Evolutionary conservation across 495 filamentous ascomycete species (phyloP).

Genomic region (Thermothielavioides terrestris): DNA sequence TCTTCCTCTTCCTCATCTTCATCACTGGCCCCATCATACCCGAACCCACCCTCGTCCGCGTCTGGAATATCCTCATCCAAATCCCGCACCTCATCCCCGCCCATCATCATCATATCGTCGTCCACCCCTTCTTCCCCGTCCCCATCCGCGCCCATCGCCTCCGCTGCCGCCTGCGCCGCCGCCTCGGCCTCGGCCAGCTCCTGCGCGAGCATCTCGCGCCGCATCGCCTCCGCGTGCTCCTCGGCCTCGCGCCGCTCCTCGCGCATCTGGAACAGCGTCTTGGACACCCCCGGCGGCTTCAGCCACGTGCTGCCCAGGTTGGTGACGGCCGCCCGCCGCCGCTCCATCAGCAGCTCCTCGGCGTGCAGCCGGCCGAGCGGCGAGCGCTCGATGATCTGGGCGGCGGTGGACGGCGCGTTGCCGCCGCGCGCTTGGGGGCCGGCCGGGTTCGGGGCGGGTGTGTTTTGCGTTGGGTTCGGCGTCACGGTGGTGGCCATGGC

Average conservation of each 20-base stretch:
- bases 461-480: slow-evolving; percentile 15
- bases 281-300: slow-evolving; percentile 62
- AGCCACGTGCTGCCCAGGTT: slow-evolving; percentile 74
- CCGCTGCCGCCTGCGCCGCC: slow-evolving; percentile 32
- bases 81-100: slow-evolving; percentile 50
- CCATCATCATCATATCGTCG: slow-evolving; percentile 12
- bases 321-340: slow-evolving; percentile 61
- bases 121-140: slow-evolving; percentile 16
- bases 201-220: slow-evolving; percentile 58
- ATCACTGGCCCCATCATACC: slow-evolving; percentile 35
- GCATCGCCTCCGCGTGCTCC: slow-evolving; percentile 63
- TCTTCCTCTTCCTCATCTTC: slow-evolving; percentile 35
- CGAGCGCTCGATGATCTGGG: slow-evolving; percentile 34
- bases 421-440: slow-evolving; percentile 11
- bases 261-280: slow-evolving; percentile 66
- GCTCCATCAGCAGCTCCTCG: slow-evolving; percentile 60
- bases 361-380: slow-evolving; percentile 51
- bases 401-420: slow-evolving; percentile 9
- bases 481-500: slow-evolving; percentile 10
- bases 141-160: slow-evolving; percentile 22
- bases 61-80: slow-evolving; percentile 62
- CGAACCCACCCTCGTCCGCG: slow-evolving; percentile 43
- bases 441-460: neutral
- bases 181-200: slow-evolving; percentile 52
- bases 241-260: slow-evolving; percentile 73